A percentile compares a stretch with the other conserved stretches of the same genome.
phyloP scores from a whole-genome alignment of 2,329 filamentous ascomycete genomes.

The Sporothrix euskadiensis region DNA sequence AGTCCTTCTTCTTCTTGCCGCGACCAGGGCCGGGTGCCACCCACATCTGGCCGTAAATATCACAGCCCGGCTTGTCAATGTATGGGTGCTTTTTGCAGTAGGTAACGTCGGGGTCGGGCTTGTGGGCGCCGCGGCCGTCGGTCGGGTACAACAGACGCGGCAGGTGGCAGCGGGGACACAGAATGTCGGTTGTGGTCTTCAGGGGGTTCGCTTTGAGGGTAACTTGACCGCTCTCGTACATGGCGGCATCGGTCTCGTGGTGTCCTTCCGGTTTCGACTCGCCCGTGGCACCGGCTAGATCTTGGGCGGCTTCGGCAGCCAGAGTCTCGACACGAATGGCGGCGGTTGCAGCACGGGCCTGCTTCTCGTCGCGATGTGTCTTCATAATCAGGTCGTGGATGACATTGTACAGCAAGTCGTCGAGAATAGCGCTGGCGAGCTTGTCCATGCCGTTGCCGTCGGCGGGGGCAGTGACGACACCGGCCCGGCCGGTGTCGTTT shows the following conservation, averaged over 20 bases:
- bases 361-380: slow-evolving; percentile 77
- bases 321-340: slow-evolving; percentile 65
- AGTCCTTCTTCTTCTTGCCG: slow-evolving; percentile 78
- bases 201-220: slow-evolving; percentile 71
- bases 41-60: slow-evolving; percentile 82
- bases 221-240: slow-evolving; percentile 69
- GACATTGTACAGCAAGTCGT: slow-evolving; percentile 74
- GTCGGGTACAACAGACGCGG: slow-evolving; percentile 72
- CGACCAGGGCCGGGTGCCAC: slow-evolving; percentile 68
- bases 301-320: slow-evolving; percentile 53
- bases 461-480: slow-evolving; percentile 56
- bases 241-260: slow-evolving; percentile 66
- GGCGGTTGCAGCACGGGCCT: slow-evolving; percentile 66
- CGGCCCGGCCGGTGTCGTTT: slow-evolving; percentile 53
- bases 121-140: slow-evolving; percentile 65
- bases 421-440: slow-evolving; percentile 65
- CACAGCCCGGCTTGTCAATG: slow-evolving; percentile 72
- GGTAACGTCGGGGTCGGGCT: slow-evolving; percentile 65
- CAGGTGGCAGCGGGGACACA: slow-evolving; percentile 73
- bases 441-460: slow-evolving; percentile 57
- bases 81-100: slow-evolving; percentile 81
- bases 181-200: slow-evolving; percentile 68
- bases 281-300: slow-evolving; percentile 50
- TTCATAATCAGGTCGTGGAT: slow-evolving; percentile 73
- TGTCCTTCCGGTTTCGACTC: slow-evolving; percentile 58